Conservation (phyloP, 768 basidiomycete genomes). For the Tulasnella sp. region DNA sequence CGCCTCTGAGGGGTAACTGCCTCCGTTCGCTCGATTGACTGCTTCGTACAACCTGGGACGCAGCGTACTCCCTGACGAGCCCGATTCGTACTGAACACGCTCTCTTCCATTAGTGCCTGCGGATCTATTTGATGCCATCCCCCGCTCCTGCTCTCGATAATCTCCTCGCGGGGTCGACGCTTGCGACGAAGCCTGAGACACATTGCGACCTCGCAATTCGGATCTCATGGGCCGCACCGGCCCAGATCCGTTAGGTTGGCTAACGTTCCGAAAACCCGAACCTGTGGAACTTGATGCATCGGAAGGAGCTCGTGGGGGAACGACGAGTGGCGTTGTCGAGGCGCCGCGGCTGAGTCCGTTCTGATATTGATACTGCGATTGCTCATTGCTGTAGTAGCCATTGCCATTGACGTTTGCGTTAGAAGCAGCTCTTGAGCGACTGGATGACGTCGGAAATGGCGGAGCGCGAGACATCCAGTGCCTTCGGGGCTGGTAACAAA, state of each 20-base stretch:
- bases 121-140: background rate
- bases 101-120: background rate
- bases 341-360: background rate
- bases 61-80: background rate
- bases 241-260: background rate
- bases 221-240: slow-evolving; percentile 13
- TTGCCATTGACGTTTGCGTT: slow-evolving; percentile 1
- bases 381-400: slow-evolving; percentile 8
- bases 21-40: background rate
- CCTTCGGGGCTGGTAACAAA: background rate
- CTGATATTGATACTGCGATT: slow-evolving; percentile 3
- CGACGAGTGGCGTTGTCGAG: background rate
- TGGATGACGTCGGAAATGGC: slow-evolving; percentile 16
- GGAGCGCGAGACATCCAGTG: slow-evolving; percentile 19
- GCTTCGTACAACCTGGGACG: background rate
- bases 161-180: background rate
- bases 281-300: background rate
- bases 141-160: slow-evolving; percentile 5
- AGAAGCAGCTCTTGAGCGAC: background rate
- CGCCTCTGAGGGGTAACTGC: background rate
- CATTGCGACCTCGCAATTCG: slow-evolving; percentile 11
- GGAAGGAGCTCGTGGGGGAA: background rate
- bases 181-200: slow-evolving; percentile 1
- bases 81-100: background rate
- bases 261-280: background rate